Evolutionary conservation across 2,329 filamentous ascomycete genomes (phyloP).

Genomic region (Fusarium hostae): DNA sequence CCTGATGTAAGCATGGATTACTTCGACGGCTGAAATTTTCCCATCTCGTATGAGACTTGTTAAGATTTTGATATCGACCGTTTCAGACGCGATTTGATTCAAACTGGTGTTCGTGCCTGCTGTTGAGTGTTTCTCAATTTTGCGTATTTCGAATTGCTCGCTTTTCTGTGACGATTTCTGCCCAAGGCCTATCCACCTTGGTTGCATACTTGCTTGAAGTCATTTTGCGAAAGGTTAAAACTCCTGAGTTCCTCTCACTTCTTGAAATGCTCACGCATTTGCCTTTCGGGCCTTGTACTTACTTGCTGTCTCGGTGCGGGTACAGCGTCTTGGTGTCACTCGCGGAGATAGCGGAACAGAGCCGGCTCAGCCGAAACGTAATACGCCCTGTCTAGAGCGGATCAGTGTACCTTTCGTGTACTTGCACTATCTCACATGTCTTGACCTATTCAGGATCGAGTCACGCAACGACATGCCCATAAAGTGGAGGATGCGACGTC

Average conservation of each 20-base stretch:
- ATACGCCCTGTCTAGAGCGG: not conserved
- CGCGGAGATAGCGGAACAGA: not conserved
- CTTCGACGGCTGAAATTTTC: not conserved
- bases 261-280: not conserved
- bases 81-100: not conserved
- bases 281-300: not conserved
- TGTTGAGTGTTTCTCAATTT: not conserved
- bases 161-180: not conserved
- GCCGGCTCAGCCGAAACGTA: not conserved
- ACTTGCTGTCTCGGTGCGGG: not conserved
- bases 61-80: not conserved
- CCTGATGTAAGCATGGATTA: not conserved
- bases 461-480: not conserved
- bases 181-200: not conserved
- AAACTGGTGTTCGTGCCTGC: not conserved
- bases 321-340: fast-evolving
- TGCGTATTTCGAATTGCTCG: not conserved
- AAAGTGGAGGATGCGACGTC: not conserved
- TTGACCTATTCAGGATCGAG: not conserved
- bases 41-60: not conserved
- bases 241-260: not conserved
- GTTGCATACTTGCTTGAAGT: fast-evolving
- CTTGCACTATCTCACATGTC: not conserved
- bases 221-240: too few relatives aligned
- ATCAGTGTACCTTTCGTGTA: not conserved